These are phyloP conservation scores for Lactarius sp. DNA, from an alignment of 768 basidiomycete species.

Conservation along the genomic window DNA sequence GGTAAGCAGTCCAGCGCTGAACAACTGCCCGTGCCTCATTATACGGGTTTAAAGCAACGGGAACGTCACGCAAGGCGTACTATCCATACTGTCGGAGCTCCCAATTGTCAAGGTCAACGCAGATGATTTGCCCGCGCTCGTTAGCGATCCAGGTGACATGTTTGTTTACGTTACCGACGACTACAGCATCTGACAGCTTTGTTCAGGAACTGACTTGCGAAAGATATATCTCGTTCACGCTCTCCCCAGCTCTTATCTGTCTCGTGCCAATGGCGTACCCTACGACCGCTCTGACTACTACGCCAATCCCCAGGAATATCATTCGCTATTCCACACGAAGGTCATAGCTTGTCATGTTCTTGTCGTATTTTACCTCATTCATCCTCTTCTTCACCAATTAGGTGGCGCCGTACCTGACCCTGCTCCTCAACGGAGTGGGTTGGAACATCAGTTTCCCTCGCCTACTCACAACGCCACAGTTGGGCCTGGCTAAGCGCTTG, in stretches of 20 bases:
- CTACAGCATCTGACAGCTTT: constrained; percentile 6
- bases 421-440: constrained; percentile 82
- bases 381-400: constrained; percentile 30
- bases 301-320: constrained; percentile 56
- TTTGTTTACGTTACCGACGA: not conserved
- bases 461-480: constrained; percentile 64
- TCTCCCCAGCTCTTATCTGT: constrained; percentile 63
- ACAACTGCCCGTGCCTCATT: constrained; percentile 8
- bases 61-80: constrained; percentile 74
- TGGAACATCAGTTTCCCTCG: constrained; percentile 79
- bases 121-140: constrained; percentile 52
- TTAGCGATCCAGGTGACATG: constrained; percentile 46
- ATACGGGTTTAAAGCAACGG: constrained; percentile 50
- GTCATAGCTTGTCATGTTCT: constrained; percentile 35
- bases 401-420: constrained; percentile 81
- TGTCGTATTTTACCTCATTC: not conserved
- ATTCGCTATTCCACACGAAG: constrained; percentile 62
- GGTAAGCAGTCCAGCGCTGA: constrained; percentile 41
- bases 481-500: constrained; percentile 47
- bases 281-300: constrained; percentile 75
- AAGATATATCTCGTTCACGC: constrained; percentile 79
- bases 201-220: constrained; percentile 48
- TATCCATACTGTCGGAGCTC: constrained; percentile 66
- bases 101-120: constrained; percentile 56
- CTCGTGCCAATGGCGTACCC: constrained; percentile 46